A percentile compares a stretch with the other conserved stretches of the same genome.
phyloP scores from a whole-genome alignment of 2,329 filamentous ascomycete genomes.

The Xylariaceae sp. region DNA sequence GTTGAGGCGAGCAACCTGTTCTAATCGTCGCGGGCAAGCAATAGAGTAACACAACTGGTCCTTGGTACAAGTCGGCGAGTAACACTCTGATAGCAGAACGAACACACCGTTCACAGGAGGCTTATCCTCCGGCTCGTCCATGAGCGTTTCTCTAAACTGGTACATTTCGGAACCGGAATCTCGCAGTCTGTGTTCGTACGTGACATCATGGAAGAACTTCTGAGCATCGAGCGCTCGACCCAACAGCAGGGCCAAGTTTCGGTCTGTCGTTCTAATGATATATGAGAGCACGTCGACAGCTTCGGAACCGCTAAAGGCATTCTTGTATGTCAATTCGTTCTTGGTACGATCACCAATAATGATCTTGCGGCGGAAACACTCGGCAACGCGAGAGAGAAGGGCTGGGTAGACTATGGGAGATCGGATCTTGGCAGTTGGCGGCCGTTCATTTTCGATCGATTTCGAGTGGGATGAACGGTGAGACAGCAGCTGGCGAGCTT shows the following conservation, averaged over 20 bases:
- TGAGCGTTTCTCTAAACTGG: constrained; percentile 88
- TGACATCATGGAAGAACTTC: constrained; percentile 99
- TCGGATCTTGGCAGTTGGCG: constrained; percentile 57
- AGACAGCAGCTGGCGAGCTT: constrained; percentile 45
- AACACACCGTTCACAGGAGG: constrained; percentile 86
- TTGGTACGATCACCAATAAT: constrained; percentile 83
- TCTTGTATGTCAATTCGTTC: constrained; percentile 95
- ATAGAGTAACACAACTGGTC: constrained; percentile 98
- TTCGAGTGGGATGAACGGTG: constrained; percentile 53
- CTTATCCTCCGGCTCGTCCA: constrained; percentile 73
- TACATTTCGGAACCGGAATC: constrained; percentile 95
- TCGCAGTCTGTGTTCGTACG: constrained; percentile 90
- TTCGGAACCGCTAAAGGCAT: constrained; percentile 91
- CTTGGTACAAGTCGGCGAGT: constrained; percentile 92
- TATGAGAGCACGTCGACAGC: constrained; percentile 93
- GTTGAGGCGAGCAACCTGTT: constrained; percentile 92
- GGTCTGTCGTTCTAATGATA: constrained; percentile 94
- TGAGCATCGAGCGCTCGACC: constrained; percentile 92
- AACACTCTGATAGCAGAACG: constrained; percentile 92
- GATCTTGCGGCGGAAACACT: constrained; percentile 87
- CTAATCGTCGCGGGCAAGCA: constrained; percentile 84
- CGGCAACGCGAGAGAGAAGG: constrained; percentile 84
- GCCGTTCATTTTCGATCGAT: constrained; percentile 51
- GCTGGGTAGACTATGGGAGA: constrained; percentile 91
- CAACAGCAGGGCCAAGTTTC: constrained; percentile 85